Evolutionary conservation across 2,329 filamentous ascomycete species (phyloP).

Genomic region (Botrytis pseudocinerea): DNA sequence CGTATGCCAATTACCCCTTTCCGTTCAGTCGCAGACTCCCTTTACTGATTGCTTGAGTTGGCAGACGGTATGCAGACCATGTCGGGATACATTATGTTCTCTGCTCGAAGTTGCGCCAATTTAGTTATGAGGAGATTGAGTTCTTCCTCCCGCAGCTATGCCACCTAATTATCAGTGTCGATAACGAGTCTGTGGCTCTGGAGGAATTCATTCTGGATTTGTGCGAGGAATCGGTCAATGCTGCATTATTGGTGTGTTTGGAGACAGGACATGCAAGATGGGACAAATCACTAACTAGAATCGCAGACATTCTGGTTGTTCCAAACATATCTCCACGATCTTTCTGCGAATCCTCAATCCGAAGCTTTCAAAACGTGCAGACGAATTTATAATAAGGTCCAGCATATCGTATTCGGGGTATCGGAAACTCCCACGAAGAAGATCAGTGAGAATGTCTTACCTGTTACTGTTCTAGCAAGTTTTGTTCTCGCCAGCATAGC

Average conservation of each 20-base stretch:
- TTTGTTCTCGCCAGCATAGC: slow-evolving; percentile 77
- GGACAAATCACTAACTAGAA: slow-evolving; percentile 28
- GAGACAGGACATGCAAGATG: neutral
- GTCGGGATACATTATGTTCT: slow-evolving; percentile 88
- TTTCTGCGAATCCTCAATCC: slow-evolving; percentile 71
- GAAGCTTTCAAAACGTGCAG: slow-evolving; percentile 79
- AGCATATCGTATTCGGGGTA: slow-evolving; percentile 81
- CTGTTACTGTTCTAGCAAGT: slow-evolving; percentile 78
- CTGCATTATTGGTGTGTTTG: slow-evolving; percentile 70
- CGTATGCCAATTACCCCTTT: slow-evolving; percentile 51
- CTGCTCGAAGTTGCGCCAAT: slow-evolving; percentile 84
- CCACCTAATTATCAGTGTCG: slow-evolving; percentile 82
- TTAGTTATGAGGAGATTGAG: slow-evolving; percentile 88
- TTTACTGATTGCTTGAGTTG: slow-evolving; percentile 16
- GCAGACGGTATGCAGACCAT: slow-evolving; percentile 82
- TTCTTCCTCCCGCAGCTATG: slow-evolving; percentile 89
- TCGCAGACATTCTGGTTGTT: slow-evolving; percentile 84
- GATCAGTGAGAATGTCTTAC: slow-evolving; percentile 79
- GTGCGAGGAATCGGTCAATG: slow-evolving; percentile 84
- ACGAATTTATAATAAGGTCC: slow-evolving; percentile 83
- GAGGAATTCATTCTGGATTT: slow-evolving; percentile 85
- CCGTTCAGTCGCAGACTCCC: slow-evolving; percentile 13
- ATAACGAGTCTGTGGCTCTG: slow-evolving; percentile 89
- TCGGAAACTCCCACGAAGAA: slow-evolving; percentile 68
- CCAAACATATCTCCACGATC: slow-evolving; percentile 82